Percentiles rank a stretch among this genome's conserved stretches.
Conservation (phyloP, 352 stramenopile species). For the Blastocystis sp. region DNA sequence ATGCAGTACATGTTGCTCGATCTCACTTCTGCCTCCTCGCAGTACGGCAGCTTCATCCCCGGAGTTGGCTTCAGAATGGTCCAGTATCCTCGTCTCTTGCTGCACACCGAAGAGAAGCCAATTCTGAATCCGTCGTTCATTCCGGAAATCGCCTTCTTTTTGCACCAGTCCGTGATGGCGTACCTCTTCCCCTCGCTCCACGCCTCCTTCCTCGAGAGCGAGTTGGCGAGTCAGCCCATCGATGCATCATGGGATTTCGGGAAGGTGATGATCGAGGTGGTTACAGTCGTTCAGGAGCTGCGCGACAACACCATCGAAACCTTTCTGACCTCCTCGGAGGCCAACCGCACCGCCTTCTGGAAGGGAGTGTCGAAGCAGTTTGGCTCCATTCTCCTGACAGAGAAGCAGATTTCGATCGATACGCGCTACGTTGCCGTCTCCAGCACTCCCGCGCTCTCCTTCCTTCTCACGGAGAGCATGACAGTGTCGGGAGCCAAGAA, state of each 20-base stretch:
- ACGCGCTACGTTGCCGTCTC: slow-evolving; percentile 30
- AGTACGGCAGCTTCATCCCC: slow-evolving; percentile 41
- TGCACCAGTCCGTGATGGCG: slow-evolving; percentile 24
- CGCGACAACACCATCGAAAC: slow-evolving; percentile 28
- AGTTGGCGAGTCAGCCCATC: not conserved
- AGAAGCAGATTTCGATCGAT: slow-evolving; percentile 44
- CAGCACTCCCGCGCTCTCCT: slow-evolving; percentile 9
- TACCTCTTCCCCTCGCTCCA: slow-evolving; percentile 21
- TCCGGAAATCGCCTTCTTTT: slow-evolving; percentile 31
- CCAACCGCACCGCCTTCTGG: slow-evolving; percentile 9
- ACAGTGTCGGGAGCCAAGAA: slow-evolving; percentile 42
- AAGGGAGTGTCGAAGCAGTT: not conserved
- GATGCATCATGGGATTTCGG: slow-evolving; percentile 34
- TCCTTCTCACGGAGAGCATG: slow-evolving; percentile 44
- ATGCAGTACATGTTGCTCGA: slow-evolving; percentile 57
- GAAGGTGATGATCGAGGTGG: not conserved
- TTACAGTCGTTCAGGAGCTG: slow-evolving; percentile 47
- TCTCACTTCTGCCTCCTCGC: not conserved
- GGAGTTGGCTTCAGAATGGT: slow-evolving; percentile 36
- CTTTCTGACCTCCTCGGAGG: not conserved
- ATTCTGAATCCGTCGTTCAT: slow-evolving; percentile 53
- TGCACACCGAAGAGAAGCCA: slow-evolving; percentile 4
- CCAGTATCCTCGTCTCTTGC: slow-evolving; percentile 10
- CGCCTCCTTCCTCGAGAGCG: not conserved
- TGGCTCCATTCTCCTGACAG: not conserved